Percentiles rank a stretch among this genome's conserved stretches.
phyloP scores from a whole-genome alignment of 2,329 filamentous ascomycete genomes.

The Fusarium odoratissimum region DNA sequence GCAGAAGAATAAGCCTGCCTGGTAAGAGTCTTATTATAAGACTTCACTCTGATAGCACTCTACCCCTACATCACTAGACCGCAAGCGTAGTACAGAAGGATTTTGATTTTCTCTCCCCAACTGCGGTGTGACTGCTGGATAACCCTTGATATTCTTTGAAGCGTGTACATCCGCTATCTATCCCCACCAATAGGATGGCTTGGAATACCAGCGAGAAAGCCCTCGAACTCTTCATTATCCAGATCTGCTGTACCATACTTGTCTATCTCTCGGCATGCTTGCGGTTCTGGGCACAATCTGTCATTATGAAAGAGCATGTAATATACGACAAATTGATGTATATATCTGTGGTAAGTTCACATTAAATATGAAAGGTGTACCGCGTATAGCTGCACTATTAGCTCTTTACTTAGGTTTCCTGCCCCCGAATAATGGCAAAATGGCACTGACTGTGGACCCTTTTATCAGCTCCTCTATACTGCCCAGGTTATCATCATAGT shows the following conservation, averaged over 20 bases:
- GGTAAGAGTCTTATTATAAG: neutral
- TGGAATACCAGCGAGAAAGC: neutral
- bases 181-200: neutral
- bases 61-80: neutral
- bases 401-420: neutral
- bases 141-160: neutral
- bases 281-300: neutral
- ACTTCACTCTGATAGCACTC: neutral
- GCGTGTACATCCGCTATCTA: neutral
- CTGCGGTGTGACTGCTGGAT: neutral
- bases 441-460: neutral
- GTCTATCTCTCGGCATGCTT: neutral
- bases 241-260: neutral
- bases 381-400: neutral
- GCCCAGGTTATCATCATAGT: neutral
- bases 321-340: constrained; percentile 3
- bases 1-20: neutral
- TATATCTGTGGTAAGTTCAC: constrained; percentile 3
- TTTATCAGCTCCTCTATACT: neutral
- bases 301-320: neutral
- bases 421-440: neutral
- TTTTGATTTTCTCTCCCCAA: neutral
- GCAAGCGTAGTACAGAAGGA: neutral
- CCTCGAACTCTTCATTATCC: neutral
- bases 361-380: neutral